Evolutionary conservation across 768 basidiomycete species (phyloP), one percentile per base, ranked within the genome.

Genomic region (Auricularia sp.): DNA sequence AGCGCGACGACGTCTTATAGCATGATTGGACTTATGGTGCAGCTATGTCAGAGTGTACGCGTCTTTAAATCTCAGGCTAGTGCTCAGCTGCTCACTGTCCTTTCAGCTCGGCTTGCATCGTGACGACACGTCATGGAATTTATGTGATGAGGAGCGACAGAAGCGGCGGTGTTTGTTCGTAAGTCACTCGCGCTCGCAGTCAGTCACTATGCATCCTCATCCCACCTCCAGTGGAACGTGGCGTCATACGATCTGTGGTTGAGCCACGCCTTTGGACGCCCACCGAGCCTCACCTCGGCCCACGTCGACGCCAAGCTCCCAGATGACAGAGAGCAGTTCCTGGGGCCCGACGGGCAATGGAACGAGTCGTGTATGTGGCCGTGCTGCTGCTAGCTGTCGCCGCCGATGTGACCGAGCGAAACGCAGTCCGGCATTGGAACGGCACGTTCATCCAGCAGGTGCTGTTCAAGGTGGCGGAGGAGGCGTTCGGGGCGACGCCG

Each of bases 291-390:
- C 67, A 80, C 84, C 23, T 69, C 83, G 44, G 78, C 85, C 0
- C 87, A 88, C 72, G 77, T 87, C 56, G 87, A 88, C 64, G 84
- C 83, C 72, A 85, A 83, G 68, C 74, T 86, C 74, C 86, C 87
- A 0, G 76, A 80, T 69, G 79, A 79, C 68, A 29, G 74, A 1
- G 79, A 77, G 35, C 82, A 85, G 64, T 65, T 73, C 11, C 72
- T 78, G 16, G 83, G 84, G 67, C 85, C 87, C 65, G 79, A 66
- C 5, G 66, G 66, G 2, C 16, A 44, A 18, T 16, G 56, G 8
- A 44, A 66, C 39, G 39, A 81, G 64, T 78, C 80, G 64, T 88
- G 87, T 88, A 70, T 67, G 83, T 79, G 60, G 53, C 56, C 59
- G 51, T 61, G 11, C 18, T 18, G 47, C 47, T 18, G 53, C 36